These are phyloP conservation scores for Suillus occidentalis DNA, from an alignment of 768 basidiomycete species.

Conservation along the genomic window DNA sequence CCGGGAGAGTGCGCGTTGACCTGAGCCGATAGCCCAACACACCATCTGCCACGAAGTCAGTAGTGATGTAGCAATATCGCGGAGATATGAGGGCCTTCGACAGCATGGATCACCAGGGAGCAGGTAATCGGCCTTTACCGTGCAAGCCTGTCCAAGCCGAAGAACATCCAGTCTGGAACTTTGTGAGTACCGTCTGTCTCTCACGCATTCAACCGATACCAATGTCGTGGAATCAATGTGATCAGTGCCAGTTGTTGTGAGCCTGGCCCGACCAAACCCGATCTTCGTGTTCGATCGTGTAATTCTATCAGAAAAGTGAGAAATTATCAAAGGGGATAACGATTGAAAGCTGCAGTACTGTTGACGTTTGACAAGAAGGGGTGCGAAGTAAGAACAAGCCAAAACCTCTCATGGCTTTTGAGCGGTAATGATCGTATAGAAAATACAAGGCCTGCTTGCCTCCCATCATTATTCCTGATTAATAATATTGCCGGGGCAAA, in stretches of 20 bases:
- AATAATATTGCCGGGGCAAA: neutral
- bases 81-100: neutral
- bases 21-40: neutral
- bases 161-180: neutral
- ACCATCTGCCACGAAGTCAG: neutral
- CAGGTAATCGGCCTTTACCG: neutral
- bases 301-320: slow-evolving; percentile 2
- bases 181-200: neutral
- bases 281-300: neutral
- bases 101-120: neutral
- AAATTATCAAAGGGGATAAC: neutral
- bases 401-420: neutral
- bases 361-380: neutral
- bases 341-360: neutral
- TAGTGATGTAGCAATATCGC: neutral
- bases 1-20: neutral
- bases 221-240: neutral
- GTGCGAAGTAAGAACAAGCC: neutral
- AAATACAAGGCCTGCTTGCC: neutral
- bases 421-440: neutral
- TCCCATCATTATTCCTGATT: neutral
- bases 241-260: neutral
- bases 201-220: slow-evolving; percentile 2
- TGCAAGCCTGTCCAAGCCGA: neutral
- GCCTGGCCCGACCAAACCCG: neutral